phyloP scores from a whole-genome alignment of 2,329 filamentous ascomycete species.

The Diaporthe nobilis region DNA sequence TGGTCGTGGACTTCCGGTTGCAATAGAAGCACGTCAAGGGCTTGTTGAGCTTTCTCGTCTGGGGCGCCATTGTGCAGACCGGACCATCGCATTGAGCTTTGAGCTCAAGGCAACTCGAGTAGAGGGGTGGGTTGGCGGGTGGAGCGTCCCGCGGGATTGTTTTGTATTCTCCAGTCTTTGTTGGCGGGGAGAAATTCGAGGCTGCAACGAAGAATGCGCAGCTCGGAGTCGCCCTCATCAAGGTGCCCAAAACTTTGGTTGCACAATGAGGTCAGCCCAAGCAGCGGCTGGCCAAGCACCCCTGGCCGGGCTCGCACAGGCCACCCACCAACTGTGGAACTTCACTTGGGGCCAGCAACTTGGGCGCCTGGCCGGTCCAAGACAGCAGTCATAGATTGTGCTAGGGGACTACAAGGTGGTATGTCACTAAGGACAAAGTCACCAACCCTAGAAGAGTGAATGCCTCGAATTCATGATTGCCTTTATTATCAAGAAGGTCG shows the following conservation, averaged over 20 bases:
- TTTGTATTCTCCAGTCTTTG: constrained; percentile 38
- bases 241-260: constrained; percentile 33
- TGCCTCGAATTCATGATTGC: not conserved
- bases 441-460: not conserved
- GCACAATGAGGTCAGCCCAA: constrained; percentile 20
- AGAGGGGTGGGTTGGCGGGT: not conserved
- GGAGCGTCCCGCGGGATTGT: constrained; percentile 2
- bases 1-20: constrained; percentile 74
- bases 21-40: constrained; percentile 87
- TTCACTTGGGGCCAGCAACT: not conserved
- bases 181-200: constrained; percentile 25
- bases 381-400: not conserved
- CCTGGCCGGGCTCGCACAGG: constrained; percentile 9
- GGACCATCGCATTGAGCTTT: constrained; percentile 30
- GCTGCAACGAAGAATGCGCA: constrained; percentile 21
- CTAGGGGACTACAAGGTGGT: not conserved
- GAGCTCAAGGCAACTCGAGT: constrained; percentile 16
- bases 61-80: constrained; percentile 56
- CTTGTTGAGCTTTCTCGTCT: constrained; percentile 49
- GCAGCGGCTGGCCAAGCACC: not conserved
- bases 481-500: not conserved
- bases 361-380: too few species aligned
- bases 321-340: not conserved
- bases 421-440: not conserved
- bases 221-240: constrained; percentile 25